Conservation (phyloP, 768 basidiomycete species). For the Trametes punicea region DNA sequence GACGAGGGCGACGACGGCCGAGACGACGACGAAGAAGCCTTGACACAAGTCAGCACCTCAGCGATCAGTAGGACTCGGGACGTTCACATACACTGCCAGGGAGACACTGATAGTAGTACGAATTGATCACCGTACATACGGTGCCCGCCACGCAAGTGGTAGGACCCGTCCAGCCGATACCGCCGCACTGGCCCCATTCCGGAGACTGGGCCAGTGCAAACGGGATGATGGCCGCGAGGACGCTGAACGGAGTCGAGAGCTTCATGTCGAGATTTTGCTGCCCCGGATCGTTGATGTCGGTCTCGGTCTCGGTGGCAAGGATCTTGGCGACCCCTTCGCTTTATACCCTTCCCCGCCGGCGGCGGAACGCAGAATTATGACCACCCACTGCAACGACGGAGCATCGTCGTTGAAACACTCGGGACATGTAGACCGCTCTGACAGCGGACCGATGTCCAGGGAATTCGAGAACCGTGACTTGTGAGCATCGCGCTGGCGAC, state of each 20-base stretch:
- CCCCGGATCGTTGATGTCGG: not conserved
- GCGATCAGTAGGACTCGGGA: not conserved
- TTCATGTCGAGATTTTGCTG: constrained; percentile 13
- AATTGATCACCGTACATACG: constrained; percentile 37
- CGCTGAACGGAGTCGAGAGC: constrained; percentile 26
- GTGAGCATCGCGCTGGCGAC: not conserved
- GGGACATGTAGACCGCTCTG: not conserved
- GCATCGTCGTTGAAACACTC: constrained; percentile 15
- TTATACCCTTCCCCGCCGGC: constrained; percentile 5
- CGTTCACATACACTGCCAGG: constrained; percentile 21
- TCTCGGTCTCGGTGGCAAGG: constrained; percentile 9
- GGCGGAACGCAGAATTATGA: not conserved
- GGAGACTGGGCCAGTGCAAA: constrained; percentile 25
- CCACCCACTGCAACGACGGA: not conserved
- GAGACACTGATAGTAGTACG: constrained; percentile 46
- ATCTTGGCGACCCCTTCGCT: constrained; percentile 3
- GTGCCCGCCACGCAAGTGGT: constrained; percentile 40
- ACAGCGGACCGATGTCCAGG: not conserved
- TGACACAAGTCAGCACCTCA: not conserved
- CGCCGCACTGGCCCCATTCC: constrained; percentile 34
- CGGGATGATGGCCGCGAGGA: constrained; percentile 29
- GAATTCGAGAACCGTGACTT: constrained; percentile 1
- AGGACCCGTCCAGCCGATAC: constrained; percentile 36
- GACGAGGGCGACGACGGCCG: constrained; percentile 5
- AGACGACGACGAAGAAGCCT: not conserved